Evolutionary conservation across 768 basidiomycete genomes (phyloP), one percentile per base, ranked within the genome.

Genomic region (Mycena venus): DNA sequence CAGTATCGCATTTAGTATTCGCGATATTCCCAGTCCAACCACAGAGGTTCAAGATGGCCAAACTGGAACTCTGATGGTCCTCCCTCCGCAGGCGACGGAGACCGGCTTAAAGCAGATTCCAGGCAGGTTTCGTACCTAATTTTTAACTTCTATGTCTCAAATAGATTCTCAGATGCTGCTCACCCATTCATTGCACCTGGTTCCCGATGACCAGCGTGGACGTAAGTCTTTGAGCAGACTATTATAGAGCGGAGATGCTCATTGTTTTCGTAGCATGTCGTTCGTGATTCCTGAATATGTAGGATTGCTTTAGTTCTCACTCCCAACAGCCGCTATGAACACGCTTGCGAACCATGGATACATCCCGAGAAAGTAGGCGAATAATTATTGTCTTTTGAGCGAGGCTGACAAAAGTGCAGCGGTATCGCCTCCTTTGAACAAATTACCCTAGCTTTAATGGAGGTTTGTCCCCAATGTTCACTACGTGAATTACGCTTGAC

Each of bases 381-480:
- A 19, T n/a, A n/a, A n/a, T n/a, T n/a, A n/a, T n/a, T n/a, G n/a
- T n/a, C n/a, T n/a, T n/a, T n/a, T n/a, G n/a, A n/a, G n/a, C n/a
- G n/a, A n/a, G n/a, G n/a, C n/a, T n/a, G n/a, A n/a, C n/a, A n/a
- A 27, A 21, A 8, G 2, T 47, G 25, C 15, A 76, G 72, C 23
- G 75, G 75, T 27, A 76, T 76, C 42, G 72, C 75, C n/a, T 65
- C 75, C n/a, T 76, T 76, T n/a, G 75, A 76, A 36, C 34, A 76
- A 63, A 76, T 76, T 12, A 49, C 38, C 29, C n/a, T 61, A 23
- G 75, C 75, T 40, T 12, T 76, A 17, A 76, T 74, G 72, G 75
- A 76, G 75, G 75, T 75, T 34, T 25, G 70, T 69, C 10, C 12
- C 10, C 27, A 9, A 4, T 19, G 31, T 42, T 3, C 7, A 3